phyloP scores from a whole-genome alignment of 2,329 filamentous ascomycete species.

The Sordariomycetes sp. region DNA sequence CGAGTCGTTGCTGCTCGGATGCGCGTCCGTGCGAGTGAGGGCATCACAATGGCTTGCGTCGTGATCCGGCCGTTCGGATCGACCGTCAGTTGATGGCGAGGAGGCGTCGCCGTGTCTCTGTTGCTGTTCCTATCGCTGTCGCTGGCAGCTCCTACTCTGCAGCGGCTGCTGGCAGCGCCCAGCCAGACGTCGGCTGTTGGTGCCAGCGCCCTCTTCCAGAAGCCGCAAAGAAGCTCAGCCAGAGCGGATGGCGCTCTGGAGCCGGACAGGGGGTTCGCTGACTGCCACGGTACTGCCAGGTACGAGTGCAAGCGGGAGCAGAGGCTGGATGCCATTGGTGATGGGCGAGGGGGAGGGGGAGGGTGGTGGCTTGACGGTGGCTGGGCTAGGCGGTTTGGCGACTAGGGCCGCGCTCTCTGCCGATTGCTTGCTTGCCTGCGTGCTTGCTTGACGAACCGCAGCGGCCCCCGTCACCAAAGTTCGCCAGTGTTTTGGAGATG shows the following conservation, averaged over 20 bases:
- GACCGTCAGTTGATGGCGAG: background rate
- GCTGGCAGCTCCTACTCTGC: background rate
- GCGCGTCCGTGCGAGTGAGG: background rate
- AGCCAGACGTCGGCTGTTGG: too few species aligned
- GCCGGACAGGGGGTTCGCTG: background rate
- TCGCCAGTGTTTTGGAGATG: background rate
- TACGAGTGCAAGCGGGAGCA: background rate
- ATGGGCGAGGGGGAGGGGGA: background rate
- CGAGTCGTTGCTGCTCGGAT: background rate
- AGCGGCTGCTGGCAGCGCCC: background rate
- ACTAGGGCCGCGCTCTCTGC: slow-evolving; percentile 2
- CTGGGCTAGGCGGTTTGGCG: background rate
- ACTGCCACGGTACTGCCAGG: background rate
- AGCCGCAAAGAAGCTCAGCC: background rate
- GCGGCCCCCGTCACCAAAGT: background rate
- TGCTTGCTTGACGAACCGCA: background rate
- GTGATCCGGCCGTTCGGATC: background rate
- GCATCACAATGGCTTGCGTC: background rate
- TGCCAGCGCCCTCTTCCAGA: too few species aligned
- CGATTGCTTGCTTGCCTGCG: background rate
- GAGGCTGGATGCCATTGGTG: background rate
- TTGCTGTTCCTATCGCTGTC: background rate
- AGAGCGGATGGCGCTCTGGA: background rate
- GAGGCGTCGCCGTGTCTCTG: background rate
- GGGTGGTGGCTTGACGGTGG: slow-evolving; percentile 1